Conservation (phyloP, 129 eudicot species). For the Artemisia annua region DNA sequence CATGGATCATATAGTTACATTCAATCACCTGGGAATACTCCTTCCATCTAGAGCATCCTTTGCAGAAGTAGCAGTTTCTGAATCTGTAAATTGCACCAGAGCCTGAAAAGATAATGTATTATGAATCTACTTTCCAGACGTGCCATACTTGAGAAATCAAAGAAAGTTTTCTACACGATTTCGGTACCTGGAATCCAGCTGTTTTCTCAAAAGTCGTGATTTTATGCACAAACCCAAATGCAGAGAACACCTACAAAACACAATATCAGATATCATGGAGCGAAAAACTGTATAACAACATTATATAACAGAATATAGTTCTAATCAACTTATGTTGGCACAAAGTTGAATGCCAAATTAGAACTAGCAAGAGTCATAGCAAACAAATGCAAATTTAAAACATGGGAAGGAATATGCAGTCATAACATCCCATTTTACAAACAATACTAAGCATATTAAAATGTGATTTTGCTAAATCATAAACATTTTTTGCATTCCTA, state of each 20-base stretch:
- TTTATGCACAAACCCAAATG: constrained; percentile 92
- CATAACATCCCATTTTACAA: too few species aligned
- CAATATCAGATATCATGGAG: constrained; percentile 13
- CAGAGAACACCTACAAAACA: constrained; percentile 80
- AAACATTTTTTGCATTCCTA: too few species aligned
- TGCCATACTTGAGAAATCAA: constrained; percentile 5
- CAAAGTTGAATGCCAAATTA: background rate
- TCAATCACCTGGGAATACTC: constrained; percentile 90
- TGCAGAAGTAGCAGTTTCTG: constrained; percentile 91
- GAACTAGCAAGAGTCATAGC: too few species aligned
- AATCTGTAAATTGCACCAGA: constrained; percentile 85
- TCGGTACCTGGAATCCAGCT: constrained; percentile 89
- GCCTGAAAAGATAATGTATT: constrained; percentile 48
- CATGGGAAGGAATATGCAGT: too few species aligned
- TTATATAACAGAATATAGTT: background rate
- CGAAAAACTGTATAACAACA: background rate
- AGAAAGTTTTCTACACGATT: background rate
- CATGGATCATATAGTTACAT: constrained; percentile 24
- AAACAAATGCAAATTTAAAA: too few species aligned
- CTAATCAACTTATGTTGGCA: background rate
- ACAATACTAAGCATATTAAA: too few species aligned
- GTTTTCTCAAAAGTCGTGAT: constrained; percentile 97
- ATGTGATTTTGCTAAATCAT: too few species aligned
- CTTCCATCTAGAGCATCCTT: constrained; percentile 97
- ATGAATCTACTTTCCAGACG: background rate